Conservation (phyloP, 179 eudicot species). For the Silene coronaria region DNA sequence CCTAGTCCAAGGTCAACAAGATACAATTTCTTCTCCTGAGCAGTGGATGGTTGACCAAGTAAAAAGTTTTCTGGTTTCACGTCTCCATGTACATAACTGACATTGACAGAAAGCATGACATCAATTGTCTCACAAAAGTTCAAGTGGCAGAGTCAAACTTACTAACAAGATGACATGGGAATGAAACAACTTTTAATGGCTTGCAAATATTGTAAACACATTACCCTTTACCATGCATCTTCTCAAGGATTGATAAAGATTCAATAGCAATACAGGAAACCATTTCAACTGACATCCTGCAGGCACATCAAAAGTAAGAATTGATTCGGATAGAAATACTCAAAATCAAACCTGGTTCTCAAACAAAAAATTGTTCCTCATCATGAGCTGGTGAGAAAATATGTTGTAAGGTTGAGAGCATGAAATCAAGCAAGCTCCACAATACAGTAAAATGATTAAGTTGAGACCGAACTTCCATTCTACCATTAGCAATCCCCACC, state of each 20-base stretch:
- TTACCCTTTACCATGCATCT: slow-evolving; percentile 83
- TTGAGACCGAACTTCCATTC: no score
- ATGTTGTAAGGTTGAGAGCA: neutral
- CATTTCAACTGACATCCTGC: slow-evolving; percentile 88
- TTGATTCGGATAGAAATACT: neutral
- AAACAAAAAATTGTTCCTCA: neutral
- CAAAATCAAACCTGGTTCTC: neutral
- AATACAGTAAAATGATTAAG: no score
- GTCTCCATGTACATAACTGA: slow-evolving; percentile 83
- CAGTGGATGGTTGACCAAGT: slow-evolving; percentile 73
- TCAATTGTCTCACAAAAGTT: neutral
- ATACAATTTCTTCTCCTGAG: slow-evolving; percentile 75
- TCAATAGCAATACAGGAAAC: slow-evolving; percentile 85
- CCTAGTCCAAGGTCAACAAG: slow-evolving; percentile 89
- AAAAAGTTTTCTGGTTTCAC: slow-evolving; percentile 87
- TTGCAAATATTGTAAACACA: neutral
- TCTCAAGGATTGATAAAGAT: slow-evolving; percentile 74
- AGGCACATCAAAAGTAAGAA: slow-evolving; percentile 14
- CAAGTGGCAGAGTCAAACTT: neutral
- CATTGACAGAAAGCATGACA: slow-evolving; percentile 13
- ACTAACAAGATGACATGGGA: neutral
- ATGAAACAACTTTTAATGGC: neutral
- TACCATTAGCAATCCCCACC: no score
- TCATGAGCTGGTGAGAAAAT: neutral
- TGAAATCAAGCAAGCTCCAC: neutral